phyloP scores from a whole-genome alignment of 805 yeast genomes.

The Kodamaea fukazawae region DNA sequence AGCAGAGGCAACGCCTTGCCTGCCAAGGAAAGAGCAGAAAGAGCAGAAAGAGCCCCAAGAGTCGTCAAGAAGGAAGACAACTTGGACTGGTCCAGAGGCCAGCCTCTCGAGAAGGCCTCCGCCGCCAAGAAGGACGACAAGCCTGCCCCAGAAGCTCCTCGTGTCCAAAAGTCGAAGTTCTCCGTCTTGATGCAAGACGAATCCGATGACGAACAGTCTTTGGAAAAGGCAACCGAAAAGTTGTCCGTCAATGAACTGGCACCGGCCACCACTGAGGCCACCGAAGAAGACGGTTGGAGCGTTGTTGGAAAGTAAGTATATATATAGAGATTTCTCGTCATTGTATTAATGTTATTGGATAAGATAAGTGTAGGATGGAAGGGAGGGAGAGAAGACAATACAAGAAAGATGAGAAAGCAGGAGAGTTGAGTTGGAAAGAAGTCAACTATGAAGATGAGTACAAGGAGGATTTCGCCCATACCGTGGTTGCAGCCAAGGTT shows the following conservation, averaged over 20 bases:
- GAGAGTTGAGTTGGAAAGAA: too few relatives aligned
- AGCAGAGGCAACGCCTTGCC: slow-evolving; percentile 35
- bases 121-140: slow-evolving; percentile 17
- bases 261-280: slow-evolving; percentile 21
- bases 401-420: too few relatives aligned
- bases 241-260: slow-evolving; percentile 12
- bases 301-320: slow-evolving; percentile 39
- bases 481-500: too few relatives aligned
- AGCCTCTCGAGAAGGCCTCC: slow-evolving; percentile 23
- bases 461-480: too few relatives aligned
- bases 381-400: too few relatives aligned
- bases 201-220: slow-evolving; percentile 47
- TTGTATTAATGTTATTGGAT: too few relatives aligned
- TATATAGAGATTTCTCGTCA: slow-evolving; percentile 3
- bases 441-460: too few relatives aligned
- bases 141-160: slow-evolving; percentile 14
- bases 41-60: slow-evolving; percentile 25
- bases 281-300: slow-evolving; percentile 44
- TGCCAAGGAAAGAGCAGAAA: slow-evolving; percentile 15
- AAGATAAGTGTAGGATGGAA: too few relatives aligned
- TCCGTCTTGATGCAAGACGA: slow-evolving; percentile 48
- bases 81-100: slow-evolving; percentile 41
- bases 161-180: slow-evolving; percentile 45
- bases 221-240: slow-evolving; percentile 11
- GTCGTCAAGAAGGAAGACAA: slow-evolving; percentile 14